A percentile compares a stretch with the other conserved stretches of the same genome.
These are phyloP conservation scores for Torulaspora globosa DNA, from an alignment of 1,139 yeast species.

Conservation along the genomic window DNA sequence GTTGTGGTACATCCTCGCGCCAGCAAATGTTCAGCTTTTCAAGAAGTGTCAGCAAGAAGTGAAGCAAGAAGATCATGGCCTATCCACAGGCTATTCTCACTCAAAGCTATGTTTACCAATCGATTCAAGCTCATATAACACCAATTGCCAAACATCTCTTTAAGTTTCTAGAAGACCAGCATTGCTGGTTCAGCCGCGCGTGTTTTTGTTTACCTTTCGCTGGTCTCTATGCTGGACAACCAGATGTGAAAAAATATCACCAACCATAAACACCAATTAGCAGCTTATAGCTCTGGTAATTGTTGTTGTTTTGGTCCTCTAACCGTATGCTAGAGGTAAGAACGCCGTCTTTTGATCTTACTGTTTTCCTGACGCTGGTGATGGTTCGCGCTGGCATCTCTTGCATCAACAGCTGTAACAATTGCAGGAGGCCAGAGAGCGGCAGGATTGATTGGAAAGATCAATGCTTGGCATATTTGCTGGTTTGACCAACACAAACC, in stretches of 20 bases:
- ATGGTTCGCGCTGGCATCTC: background rate
- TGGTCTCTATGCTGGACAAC: slow-evolving; percentile 6
- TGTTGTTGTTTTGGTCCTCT: background rate
- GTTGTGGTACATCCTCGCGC: too few relatives aligned
- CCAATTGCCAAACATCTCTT: background rate
- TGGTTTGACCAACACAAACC: slow-evolving; percentile 1
- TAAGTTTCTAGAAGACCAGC: slow-evolving; percentile 1
- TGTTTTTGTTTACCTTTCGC: slow-evolving; percentile 10
- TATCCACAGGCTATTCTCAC: background rate
- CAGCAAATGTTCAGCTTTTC: too few relatives aligned
- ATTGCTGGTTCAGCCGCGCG: slow-evolving; percentile 2
- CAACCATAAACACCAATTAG: background rate
- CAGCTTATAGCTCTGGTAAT: background rate
- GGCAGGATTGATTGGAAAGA: slow-evolving; percentile 1
- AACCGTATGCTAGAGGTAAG: background rate
- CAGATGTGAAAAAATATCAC: slow-evolving; percentile 1
- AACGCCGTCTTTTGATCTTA: background rate
- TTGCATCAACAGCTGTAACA: background rate
- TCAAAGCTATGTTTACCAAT: background rate
- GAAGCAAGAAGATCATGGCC: too few relatives aligned
- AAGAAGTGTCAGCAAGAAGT: too few relatives aligned
- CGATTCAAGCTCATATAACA: background rate
- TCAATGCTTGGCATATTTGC: slow-evolving; percentile 4
- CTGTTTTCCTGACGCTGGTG: background rate
- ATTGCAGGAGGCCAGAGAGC: background rate